Evolutionary conservation across 2,329 filamentous ascomycete species (phyloP).

Genomic region (Paraphaeosphaeria sporulosa): DNA sequence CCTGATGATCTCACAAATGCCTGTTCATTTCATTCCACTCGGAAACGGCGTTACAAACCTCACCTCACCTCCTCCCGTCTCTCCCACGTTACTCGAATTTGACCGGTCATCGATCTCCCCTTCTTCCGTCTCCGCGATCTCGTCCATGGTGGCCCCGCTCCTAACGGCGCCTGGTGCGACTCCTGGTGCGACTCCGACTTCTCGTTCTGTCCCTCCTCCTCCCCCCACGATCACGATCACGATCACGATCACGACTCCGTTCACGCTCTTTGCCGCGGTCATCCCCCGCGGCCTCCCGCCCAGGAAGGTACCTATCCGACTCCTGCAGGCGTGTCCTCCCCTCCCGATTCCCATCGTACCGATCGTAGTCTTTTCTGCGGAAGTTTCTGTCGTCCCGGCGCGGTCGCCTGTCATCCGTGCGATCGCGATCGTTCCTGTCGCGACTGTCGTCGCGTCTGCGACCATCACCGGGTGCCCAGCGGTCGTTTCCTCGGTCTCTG

Average conservation of each 20-base stretch:
- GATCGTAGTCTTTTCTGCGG: conserved; percentile 53
- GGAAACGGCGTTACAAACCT: background rate
- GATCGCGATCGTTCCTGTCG: conserved; percentile 14
- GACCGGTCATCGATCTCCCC: no score
- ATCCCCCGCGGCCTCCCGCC: conserved; percentile 18
- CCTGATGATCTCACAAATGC: background rate
- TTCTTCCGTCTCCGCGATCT: background rate
- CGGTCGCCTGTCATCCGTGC: conserved; percentile 9
- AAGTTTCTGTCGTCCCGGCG: conserved; percentile 34
- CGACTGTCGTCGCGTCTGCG: conserved; percentile 27
- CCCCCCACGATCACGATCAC: conserved; percentile 20
- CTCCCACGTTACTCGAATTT: no score
- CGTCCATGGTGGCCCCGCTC: background rate
- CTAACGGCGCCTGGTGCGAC: conserved; percentile 16
- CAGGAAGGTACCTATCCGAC: conserved; percentile 43
- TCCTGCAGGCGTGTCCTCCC: conserved; percentile 36
- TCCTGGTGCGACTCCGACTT: conserved; percentile 24
- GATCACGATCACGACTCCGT: conserved; percentile 16
- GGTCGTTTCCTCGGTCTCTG: conserved; percentile 38
- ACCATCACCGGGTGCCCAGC: conserved; percentile 41
- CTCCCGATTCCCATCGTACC: conserved; percentile 37
- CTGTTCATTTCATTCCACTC: no score
- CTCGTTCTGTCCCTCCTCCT: conserved; percentile 22
- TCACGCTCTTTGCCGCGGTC: conserved; percentile 26
- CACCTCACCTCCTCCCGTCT: background rate